Evolutionary conservation across 83 land plant genomes (phyloP), one percentile per base, ranked within the genome.

Genomic region (Picea abies): DNA sequence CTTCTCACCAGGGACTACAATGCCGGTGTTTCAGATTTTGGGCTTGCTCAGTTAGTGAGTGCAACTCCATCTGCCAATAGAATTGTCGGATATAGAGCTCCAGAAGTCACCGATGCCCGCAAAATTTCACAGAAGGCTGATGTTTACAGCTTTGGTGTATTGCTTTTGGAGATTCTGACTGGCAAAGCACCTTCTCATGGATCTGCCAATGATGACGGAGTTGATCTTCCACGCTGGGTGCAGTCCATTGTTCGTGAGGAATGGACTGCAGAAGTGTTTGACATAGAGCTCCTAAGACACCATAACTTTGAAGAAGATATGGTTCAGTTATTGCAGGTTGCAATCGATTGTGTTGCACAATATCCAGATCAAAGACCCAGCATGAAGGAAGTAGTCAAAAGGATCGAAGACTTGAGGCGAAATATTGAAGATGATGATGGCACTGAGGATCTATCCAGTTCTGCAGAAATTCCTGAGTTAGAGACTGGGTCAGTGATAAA

Each of bases 61-160:
- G 52, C 37, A 15, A 56, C 80, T 0, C 17, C 62, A 6, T 35
- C 52, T 58, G 64, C 65, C 5, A 64, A 41, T 4, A 69, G 84
- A 80, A 82, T 83, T 29, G 32, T 41, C 10, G 86, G 86, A 7
- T 84, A 81, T 78, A 82, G 37, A 26, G 84, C 86, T n/a, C 86
- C 86, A 14, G 84, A 84, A 32, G 78, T 82, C 64, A 75, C n/a
- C 3, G 78, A 84, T 11, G 63, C 84, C 35, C 58, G 76, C 12
- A 49, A 47, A 5, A 41, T 60, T 6, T 60, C 79, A 15, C 85
- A 82, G 2, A 84, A 84, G 26, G 29, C 84, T 12, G 86, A 84
- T 58, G 85, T 84, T 0, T 84, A 81, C 35, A 84, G 86, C 86
- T 84, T 82, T 61, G 83, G 83, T 5, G 83, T 84, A 19, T 14